Evolutionary conservation across 345 rosid genomes (phyloP), one percentile per base, ranked within the genome.

Genomic region (Salix caprea): DNA sequence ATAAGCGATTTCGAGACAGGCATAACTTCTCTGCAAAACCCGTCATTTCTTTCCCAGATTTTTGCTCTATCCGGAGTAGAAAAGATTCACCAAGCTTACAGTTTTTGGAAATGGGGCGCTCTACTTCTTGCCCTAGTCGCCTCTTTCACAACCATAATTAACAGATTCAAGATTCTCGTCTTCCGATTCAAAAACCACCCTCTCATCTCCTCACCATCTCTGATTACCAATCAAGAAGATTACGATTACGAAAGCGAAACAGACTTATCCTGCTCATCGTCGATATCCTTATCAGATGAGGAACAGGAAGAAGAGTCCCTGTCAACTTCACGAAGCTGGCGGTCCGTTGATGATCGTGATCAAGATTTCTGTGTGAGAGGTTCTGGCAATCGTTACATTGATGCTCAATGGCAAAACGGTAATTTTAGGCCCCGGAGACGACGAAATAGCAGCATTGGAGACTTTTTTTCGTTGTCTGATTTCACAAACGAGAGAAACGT

Each of bases 71-170:
- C 88, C 19, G 80, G 86, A 21, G 40, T 83, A 32, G 84, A 72
- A 74, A 28, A 72, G 39, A 40, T 86, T 34, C 78, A 80, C 60
- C 83, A 79, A 12, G 80, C 86, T 50, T 84, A 78, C 74, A 79
- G 78, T 66, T 82, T 91, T 32, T 89, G 85, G 86, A 94, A 87
- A 82, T 91, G 94, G 96, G 89, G 90, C 13, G 88, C 91, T 76
- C 76, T 94, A 48, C 71, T 91, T 34, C 80, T 92, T 26, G 93
- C 97, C 40, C 64, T 92, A 0, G 56, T 88, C 44, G 96, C 94
- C 72, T 87, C 94, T 8, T 74, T 92, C 74, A 77, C 90, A 21
- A 69, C 91, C 50, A 73, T 95, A 28, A 56, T 86, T 67, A 78
- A 73, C 42, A 81, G 84, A 69, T 42, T 91, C 80, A 90, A 85